Evolutionary conservation across 495 filamentous ascomycete species (phyloP).

Genomic region (Xylaria flabelliformis): DNA sequence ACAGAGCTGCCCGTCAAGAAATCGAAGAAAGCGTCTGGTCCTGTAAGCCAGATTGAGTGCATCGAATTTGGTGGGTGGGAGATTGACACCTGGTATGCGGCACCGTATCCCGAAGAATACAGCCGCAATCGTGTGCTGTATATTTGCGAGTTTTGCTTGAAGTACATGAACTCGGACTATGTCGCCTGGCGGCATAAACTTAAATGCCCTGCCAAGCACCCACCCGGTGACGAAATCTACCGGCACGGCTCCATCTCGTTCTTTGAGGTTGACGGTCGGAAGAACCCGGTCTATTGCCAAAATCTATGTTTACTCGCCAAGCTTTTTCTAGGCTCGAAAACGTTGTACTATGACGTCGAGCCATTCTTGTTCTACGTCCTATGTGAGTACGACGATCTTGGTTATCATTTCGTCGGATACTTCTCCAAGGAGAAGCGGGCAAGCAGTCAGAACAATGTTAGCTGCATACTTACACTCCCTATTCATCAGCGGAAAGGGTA

Average conservation of each 20-base stretch:
- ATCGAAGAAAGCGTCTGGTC: constrained; percentile 74
- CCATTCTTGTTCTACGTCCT: constrained; percentile 99
- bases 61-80: constrained; percentile 97
- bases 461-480: constrained; percentile 92
- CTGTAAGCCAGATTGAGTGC: constrained; percentile 95
- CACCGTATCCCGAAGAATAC: constrained; percentile 97
- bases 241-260: constrained; percentile 92
- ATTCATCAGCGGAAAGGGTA: constrained; percentile 98
- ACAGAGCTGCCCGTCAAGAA: constrained; percentile 53
- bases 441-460: constrained; percentile 94
- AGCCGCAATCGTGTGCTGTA: constrained; percentile 93
- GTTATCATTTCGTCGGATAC: constrained; percentile 97
- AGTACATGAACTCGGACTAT: constrained; percentile 99
- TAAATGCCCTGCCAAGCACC: constrained; percentile 95
- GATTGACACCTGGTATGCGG: constrained; percentile 99
- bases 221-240: constrained; percentile 97
- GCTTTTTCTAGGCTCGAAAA: constrained; percentile 95
- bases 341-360: constrained; percentile 97
- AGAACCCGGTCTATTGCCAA: constrained; percentile 97
- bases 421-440: constrained; percentile 99
- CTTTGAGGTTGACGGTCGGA: constrained; percentile 96
- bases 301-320: constrained; percentile 96
- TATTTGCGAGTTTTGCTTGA: constrained; percentile 98
- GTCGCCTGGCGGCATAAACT: constrained; percentile 97
- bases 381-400: constrained; percentile 90